These are phyloP conservation scores for Babesia bigemina DNA, from an alignment of 169 alveolate genomes.

Conservation along the genomic window DNA sequence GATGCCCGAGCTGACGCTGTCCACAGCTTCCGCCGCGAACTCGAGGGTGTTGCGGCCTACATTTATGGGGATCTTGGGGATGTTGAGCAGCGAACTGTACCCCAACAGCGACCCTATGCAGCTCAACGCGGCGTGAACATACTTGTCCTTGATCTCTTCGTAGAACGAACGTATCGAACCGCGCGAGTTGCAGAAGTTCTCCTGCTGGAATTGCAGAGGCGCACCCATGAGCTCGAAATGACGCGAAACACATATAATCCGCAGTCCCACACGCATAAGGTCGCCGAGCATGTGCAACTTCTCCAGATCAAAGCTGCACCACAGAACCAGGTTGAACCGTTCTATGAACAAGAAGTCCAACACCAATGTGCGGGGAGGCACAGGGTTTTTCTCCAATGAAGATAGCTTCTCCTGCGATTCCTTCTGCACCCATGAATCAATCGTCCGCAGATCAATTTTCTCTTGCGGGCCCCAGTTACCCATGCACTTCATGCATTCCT, in stretches of 20 bases:
- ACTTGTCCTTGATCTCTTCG: conserved; percentile 80
- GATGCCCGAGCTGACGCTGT: conserved; percentile 83
- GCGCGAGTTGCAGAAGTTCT: conserved; percentile 75
- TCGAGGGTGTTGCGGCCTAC: conserved; percentile 86
- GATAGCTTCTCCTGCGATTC: conserved; percentile 35
- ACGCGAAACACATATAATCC: conserved; percentile 76
- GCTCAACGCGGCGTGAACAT: conserved; percentile 76
- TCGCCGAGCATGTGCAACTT: conserved; percentile 85
- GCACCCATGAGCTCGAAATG: conserved; percentile 82
- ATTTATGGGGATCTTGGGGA: conserved; percentile 87
- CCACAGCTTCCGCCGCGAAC: conserved; percentile 88
- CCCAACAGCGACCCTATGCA: conserved; percentile 85
- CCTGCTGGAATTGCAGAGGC: conserved; percentile 80
- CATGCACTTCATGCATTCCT: conserved; percentile 63
- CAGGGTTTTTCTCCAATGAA: conserved; percentile 49
- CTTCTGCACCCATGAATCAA: conserved; percentile 58
- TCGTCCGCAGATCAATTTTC: conserved; percentile 34
- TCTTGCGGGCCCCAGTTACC: conserved; percentile 18
- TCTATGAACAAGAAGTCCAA: conserved; percentile 78
- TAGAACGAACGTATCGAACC: conserved; percentile 78
- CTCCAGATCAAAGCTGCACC: conserved; percentile 84
- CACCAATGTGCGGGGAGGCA: conserved; percentile 75
- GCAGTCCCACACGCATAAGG: conserved; percentile 80
- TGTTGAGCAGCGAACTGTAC: conserved; percentile 85
- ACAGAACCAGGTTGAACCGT: conserved; percentile 73